These are phyloP conservation scores for Trypanosoma rangeli DNA, from an alignment of 208 protist genomes.

Conservation along the genomic window DNA sequence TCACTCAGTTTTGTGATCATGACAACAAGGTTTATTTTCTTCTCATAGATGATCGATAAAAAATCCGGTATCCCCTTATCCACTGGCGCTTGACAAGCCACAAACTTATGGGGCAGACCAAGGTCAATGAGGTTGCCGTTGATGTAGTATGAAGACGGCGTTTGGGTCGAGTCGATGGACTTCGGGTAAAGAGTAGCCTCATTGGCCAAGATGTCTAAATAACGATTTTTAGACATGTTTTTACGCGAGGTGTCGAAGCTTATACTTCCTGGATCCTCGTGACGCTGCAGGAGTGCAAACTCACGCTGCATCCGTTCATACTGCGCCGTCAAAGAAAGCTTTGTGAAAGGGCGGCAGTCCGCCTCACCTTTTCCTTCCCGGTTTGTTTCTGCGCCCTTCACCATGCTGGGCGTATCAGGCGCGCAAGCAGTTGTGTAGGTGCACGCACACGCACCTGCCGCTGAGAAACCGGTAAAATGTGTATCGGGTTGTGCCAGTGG, in stretches of 20 bases:
- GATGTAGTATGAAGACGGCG: slow-evolving; percentile 39
- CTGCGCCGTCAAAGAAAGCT: slow-evolving; percentile 36
- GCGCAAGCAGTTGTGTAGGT: neutral
- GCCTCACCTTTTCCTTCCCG: neutral
- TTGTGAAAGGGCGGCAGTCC: slow-evolving; percentile 29
- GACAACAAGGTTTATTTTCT: slow-evolving; percentile 62
- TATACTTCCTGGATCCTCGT: slow-evolving; percentile 43
- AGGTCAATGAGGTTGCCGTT: slow-evolving; percentile 63
- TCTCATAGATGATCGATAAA: slow-evolving; percentile 36
- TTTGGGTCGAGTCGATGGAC: neutral
- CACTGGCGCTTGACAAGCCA: slow-evolving; percentile 80
- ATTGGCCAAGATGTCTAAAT: slow-evolving; percentile 79
- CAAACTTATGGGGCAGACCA: slow-evolving; percentile 49
- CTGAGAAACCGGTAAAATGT: neutral
- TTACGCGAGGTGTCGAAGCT: slow-evolving; percentile 60
- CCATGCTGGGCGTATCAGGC: too few relatives aligned
- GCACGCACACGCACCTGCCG: neutral
- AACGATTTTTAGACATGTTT: slow-evolving; percentile 63
- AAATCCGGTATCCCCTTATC: slow-evolving; percentile 67
- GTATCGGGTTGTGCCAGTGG: neutral
- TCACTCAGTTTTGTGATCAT: slow-evolving; percentile 76
- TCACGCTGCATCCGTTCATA: slow-evolving; percentile 45
- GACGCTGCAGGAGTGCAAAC: slow-evolving; percentile 43
- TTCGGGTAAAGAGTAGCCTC: slow-evolving; percentile 75
- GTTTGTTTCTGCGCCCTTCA: too few relatives aligned